Evolutionary conservation across 352 stramenopile genomes (phyloP).

Genomic region (Thraustotheca clavata): DNA sequence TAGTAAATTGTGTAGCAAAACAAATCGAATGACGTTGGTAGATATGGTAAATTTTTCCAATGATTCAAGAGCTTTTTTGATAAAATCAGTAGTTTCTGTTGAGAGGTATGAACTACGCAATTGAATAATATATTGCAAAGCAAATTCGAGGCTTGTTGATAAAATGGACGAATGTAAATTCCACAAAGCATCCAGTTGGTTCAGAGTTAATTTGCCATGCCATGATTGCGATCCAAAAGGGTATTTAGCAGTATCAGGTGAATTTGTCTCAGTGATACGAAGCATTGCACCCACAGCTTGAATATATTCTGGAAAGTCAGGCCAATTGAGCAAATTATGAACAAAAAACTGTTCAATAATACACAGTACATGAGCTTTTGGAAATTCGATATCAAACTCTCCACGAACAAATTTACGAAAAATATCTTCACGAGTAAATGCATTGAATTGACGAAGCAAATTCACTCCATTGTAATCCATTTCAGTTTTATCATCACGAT

Average conservation of each 20-base stretch:
- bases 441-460: not conserved
- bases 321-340: not conserved
- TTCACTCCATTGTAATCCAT: not conserved
- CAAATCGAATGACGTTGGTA: not conserved
- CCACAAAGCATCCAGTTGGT: slow-evolving; percentile 6
- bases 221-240: not conserved
- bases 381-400: not conserved
- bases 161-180: not conserved
- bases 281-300: not conserved
- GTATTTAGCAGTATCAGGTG: not conserved
- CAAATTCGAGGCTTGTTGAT: not conserved
- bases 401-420: not conserved
- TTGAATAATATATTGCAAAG: not conserved
- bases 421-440: not conserved
- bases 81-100: not conserved
- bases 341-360: not conserved
- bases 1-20: slow-evolving; percentile 9
- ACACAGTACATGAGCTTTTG: not conserved
- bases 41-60: not conserved
- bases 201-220: not conserved
- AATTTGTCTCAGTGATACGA: not conserved
- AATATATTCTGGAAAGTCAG: slow-evolving; percentile 10
- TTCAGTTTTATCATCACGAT: not conserved
- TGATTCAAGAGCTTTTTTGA: not conserved
- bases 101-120: not conserved